These are phyloP conservation scores for Ascochyta fabae DNA, from an alignment of 2,329 filamentous ascomycete species.

Conservation along the genomic window DNA sequence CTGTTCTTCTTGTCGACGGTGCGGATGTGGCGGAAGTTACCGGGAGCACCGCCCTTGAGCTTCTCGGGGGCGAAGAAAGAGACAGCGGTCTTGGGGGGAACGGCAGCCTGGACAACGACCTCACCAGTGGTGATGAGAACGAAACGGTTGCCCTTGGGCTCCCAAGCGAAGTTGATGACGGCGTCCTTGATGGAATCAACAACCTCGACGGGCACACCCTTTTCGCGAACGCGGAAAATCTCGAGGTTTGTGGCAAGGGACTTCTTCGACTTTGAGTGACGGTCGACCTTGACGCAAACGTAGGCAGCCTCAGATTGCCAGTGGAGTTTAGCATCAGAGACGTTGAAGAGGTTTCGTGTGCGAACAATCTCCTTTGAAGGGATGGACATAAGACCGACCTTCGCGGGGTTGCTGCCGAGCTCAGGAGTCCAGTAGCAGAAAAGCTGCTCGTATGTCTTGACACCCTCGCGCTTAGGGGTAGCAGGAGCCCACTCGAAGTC, in stretches of 20 bases:
- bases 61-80: conserved; percentile 98
- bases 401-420: conserved; percentile 95
- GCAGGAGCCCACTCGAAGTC: conserved; percentile 98
- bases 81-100: conserved; percentile 91
- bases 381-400: conserved; percentile 94
- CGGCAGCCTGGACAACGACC: conserved; percentile 75
- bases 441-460: conserved; percentile 93
- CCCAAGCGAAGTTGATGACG: conserved; percentile 99
- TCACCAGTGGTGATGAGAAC: conserved; percentile 96
- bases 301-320: conserved; percentile 97
- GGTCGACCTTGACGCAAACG: conserved; percentile 97
- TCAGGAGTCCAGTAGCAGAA: conserved; percentile 99
- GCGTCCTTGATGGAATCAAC: conserved; percentile 98
- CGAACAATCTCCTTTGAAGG: conserved; percentile 93
- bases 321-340: conserved; percentile 96
- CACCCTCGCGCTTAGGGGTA: conserved; percentile 77
- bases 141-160: conserved; percentile 96
- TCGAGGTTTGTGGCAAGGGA: conserved; percentile 95
- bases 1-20: conserved; percentile 99
- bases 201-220: conserved; percentile 97
- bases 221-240: conserved; percentile 96
- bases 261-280: conserved; percentile 99
- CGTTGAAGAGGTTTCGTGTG: conserved; percentile 96
- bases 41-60: conserved; percentile 77
- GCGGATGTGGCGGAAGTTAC: conserved; percentile 95